Base-by-base conservation (phyloP, 768 basidiomycete species). In the Chlorophyllum brunneum region DNA sequence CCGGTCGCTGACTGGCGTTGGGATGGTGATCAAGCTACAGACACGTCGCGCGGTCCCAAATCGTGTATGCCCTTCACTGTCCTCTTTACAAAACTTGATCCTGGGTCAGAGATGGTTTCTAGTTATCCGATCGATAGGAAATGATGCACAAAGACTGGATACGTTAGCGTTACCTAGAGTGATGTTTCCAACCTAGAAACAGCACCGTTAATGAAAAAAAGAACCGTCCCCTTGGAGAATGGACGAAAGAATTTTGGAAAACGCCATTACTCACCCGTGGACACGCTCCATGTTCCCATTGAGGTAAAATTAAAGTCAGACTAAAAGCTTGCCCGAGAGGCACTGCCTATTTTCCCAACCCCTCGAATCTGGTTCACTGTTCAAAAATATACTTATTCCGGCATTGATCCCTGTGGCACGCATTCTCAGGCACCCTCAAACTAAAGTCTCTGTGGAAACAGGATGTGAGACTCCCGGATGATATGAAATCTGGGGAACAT, bases 1-100 rank as follows among this genome's bases (percentile, higher is more conserved):
- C 26, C 10, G 15, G 18, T 38, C 10, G 47, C 39, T 54, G 53
- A 51, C 54, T 50, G n/a, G n/a, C n/a, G n/a, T n/a, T n/a, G n/a
- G n/a, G n/a, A n/a, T n/a, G n/a, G n/a, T n/a, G n/a, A n/a, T n/a
- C n/a, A n/a, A n/a, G n/a, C n/a, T n/a, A n/a, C n/a, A n/a, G n/a
- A n/a, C n/a, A n/a, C n/a, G n/a, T n/a, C n/a, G n/a, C n/a, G n/a
- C n/a, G n/a, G n/a, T n/a, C n/a, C n/a, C n/a, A n/a, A n/a, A n/a
- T n/a, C n/a, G n/a, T n/a, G n/a, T n/a, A n/a, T n/a, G n/a, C n/a
- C n/a, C n/a, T n/a, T n/a, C n/a, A n/a, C n/a, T n/a, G n/a, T n/a
- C n/a, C n/a, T n/a, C n/a, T n/a, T n/a, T n/a, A n/a, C n/a, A n/a
- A n/a, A n/a, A n/a, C n/a, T n/a, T n/a, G n/a, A n/a, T n/a, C n/a